Evolutionary conservation across 2,329 filamentous ascomycete species (phyloP), one percentile per base, ranked within the genome.

Genomic region (Neonectria faginata): DNA sequence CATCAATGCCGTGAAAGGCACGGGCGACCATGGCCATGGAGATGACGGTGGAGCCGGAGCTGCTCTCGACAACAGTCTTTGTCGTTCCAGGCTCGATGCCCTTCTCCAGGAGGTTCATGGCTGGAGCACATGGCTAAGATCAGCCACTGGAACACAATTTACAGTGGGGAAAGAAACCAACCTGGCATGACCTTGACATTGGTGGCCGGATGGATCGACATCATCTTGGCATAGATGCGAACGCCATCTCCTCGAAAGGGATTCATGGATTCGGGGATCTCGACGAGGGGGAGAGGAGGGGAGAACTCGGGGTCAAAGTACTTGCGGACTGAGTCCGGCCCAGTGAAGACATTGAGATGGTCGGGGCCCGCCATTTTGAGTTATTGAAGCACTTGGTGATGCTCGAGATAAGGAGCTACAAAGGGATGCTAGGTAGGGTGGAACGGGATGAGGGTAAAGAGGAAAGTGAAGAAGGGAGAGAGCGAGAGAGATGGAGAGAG

Each of bases 141-240:
- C 22, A 73, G 67, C n/a, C 57, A 29, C 22, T 31, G 14, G 27
- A 20, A 22, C 12, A 29, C 12, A 8, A 25, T 25, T 5, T 39
- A 8, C 3, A 7, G 7, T 22, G 9, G 10, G 8, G 18, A 25
- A 22, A 20, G 25, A 29, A 8, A 70, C 72, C 18, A 73, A 85
- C 84, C 84, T 70, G 88, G 88, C 76, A 89, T 82, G 18, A 85
- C 83, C 71, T 90, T 89, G 67, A 90, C 85, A 56, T 89, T 89
- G 62, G 88, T 85, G 12, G 87, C 85, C 1, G 88, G 87, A 65
- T 86, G 85, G 79, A 84, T 84, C 2, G 85, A 86, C 82, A 89
- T 86, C 84, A 89, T 86, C 76, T 89, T 89, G 36, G 88, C 88
- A 65, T 88, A 89, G 65, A 90, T 88, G 22, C 86, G 83, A 3